phyloP scores from a whole-genome alignment of 345 rosid species.

The Noccaea caerulescens region DNA sequence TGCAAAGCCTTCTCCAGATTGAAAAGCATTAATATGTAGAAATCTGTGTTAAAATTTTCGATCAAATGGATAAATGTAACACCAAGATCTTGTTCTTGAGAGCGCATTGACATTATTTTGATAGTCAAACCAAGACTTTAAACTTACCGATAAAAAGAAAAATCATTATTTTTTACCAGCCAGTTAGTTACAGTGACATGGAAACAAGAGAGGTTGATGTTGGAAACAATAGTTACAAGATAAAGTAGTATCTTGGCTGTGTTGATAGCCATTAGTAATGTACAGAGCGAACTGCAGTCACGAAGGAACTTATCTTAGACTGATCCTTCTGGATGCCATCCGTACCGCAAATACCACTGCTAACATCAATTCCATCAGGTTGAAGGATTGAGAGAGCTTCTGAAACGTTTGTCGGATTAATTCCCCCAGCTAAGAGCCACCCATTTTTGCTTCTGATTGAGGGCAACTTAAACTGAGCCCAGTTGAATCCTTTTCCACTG shows the following conservation, averaged over 20 bases:
- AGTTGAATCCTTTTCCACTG: conserved; percentile 86
- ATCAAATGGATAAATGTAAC: conserved; percentile 13
- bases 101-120: conserved; percentile 1
- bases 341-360: conserved; percentile 76
- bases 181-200: conserved; percentile 18
- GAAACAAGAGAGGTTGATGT: conserved; percentile 10
- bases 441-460: conserved; percentile 70
- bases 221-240: conserved; percentile 23
- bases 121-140: conserved; percentile 1
- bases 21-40: neutral
- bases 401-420: conserved; percentile 62
- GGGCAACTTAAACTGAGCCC: conserved; percentile 71
- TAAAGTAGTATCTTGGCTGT: neutral
- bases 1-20: neutral
- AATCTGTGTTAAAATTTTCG: neutral
- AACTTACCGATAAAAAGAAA: neutral
- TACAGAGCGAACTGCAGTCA: conserved; percentile 57
- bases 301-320: conserved; percentile 61
- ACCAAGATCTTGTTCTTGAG: conserved; percentile 13
- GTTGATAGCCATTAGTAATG: conserved; percentile 44
- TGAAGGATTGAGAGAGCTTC: conserved; percentile 66
- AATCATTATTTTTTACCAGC: neutral
- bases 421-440: conserved; percentile 93
- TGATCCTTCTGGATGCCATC: conserved; percentile 75
- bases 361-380: conserved; percentile 82